Base-by-base conservation (phyloP, 23 red algal genomes). In the Gracilaria caudata region DNA sequence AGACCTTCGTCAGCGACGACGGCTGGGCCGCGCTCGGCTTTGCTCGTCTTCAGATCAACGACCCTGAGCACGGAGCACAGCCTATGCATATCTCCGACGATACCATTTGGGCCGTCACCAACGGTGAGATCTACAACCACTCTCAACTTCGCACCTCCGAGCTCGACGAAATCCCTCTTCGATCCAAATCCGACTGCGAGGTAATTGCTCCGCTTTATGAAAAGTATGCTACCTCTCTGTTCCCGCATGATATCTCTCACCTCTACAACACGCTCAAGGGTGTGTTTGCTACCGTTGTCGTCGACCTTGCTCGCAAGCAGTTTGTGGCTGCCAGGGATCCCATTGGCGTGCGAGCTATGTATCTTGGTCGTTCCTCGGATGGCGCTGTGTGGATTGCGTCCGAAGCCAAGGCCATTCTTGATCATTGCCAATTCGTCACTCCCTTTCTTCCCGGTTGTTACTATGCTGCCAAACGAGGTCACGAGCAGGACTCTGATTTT, bases 71-170 rank as follows among this genome's bases (percentile, higher is more conserved):
- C 82, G 97, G 97, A 41, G 73, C 37, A 5, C 97, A 99, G 79
- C 97, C 97, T 30, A 99, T 99, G 91, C 70, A 89, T 76, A 83
- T 77, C 59, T 51, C 63, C 49, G 77, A 83, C 53, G 63, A 74
- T 28, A 70, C 76, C 63, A 61, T 89, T 60, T 71, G 38, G 26
- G 76, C 89, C 68, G 84, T 94, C 39, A 89, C 91, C 41, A 99
- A 99, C 61, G 97, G 97, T 19, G 97, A 99, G 73, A 95, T 99
- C 83, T 99, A 99, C 85, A 99, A 99, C 60, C 94, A 99, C 49
- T 64, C 68, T 30, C 49, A 70, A 32, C 83, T 95, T 24, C 79
- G 75, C 81, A 3, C 59, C 49, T 4, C 24, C 10, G 40, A 79
- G 32, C 81, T 94, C 40, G 49, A 83, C 16, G 57, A 17, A 4